Percentiles rank a stretch among this genome's conserved stretches.
phyloP scores from a whole-genome alignment of 768 basidiomycete species.

The Baorangia bicolor region DNA sequence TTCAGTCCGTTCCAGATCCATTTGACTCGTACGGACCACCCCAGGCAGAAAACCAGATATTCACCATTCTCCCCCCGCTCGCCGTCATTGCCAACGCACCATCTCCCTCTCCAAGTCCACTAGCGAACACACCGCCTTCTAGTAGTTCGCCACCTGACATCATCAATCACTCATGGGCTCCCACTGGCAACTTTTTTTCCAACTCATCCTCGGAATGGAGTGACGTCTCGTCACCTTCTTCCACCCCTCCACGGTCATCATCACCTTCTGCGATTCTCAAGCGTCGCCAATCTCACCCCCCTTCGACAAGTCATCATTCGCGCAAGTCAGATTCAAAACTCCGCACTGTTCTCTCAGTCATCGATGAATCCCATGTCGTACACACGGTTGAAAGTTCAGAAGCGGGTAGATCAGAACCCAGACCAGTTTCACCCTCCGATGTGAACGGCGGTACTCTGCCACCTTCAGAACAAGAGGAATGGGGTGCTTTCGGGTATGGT shows the following conservation, averaged over 20 bases:
- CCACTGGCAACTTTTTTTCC: slow-evolving; percentile 46
- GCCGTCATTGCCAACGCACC: slow-evolving; percentile 66
- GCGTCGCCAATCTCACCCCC: slow-evolving; percentile 55
- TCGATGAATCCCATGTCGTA: slow-evolving; percentile 57
- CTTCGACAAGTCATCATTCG: slow-evolving; percentile 35
- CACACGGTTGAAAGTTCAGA: slow-evolving; percentile 29
- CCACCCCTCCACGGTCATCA: slow-evolving; percentile 48
- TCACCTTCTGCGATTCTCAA: slow-evolving; percentile 45
- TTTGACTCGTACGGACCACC: slow-evolving; percentile 91
- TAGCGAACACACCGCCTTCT: slow-evolving; percentile 42
- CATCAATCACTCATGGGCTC: slow-evolving; percentile 50
- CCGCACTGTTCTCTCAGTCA: slow-evolving; percentile 66
- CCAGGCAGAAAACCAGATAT: slow-evolving; percentile 87
- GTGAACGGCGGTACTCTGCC: slow-evolving; percentile 26
- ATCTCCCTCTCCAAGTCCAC: slow-evolving; percentile 63
- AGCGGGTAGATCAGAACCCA: slow-evolving; percentile 15
- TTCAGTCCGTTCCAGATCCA: slow-evolving; percentile 87
- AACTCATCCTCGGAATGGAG: slow-evolving; percentile 60
- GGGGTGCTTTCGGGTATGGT: slow-evolving; percentile 42
- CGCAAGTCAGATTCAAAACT: slow-evolving; percentile 68
- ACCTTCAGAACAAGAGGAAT: slow-evolving; percentile 34
- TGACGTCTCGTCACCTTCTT: slow-evolving; percentile 36
- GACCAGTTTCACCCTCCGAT: slow-evolving; percentile 27
- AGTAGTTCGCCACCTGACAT: slow-evolving; percentile 37
- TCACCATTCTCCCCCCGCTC: slow-evolving; percentile 86